A percentile compares a stretch with the other conserved stretches of the same genome.
Conservation (phyloP, 2,329 filamentous ascomycete genomes). For the Elsinoe necatrix region DNA sequence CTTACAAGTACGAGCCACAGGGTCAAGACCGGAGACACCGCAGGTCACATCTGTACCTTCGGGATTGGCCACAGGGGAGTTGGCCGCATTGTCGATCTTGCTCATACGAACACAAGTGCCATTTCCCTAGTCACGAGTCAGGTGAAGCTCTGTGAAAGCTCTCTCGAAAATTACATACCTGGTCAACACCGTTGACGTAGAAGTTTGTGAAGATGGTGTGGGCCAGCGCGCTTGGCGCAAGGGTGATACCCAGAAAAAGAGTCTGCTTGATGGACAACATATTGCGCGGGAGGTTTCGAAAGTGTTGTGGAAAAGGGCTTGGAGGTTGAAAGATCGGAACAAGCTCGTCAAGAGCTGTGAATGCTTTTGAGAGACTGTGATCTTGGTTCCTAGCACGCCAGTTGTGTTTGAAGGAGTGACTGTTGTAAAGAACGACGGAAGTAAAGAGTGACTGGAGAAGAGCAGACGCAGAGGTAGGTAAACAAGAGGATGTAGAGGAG, state of each 20-base stretch:
- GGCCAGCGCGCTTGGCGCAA: constrained; percentile 14
- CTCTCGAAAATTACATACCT: constrained; percentile 11
- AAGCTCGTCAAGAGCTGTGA: constrained; percentile 10
- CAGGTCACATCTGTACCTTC: constrained; percentile 59
- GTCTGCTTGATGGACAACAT: constrained; percentile 14
- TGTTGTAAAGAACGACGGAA: constrained; percentile 2
- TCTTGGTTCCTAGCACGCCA: constrained; percentile 9
- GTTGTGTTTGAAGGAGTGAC: constrained; percentile 4
- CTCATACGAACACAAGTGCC: constrained; percentile 65
- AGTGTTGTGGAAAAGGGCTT: neutral
- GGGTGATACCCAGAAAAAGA: constrained; percentile 7
- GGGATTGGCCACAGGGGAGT: constrained; percentile 50
- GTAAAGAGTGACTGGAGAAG: constrained; percentile 1
- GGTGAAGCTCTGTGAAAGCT: neutral
- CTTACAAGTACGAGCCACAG: constrained; percentile 44
- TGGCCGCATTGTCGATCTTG: constrained; percentile 43
- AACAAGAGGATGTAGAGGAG: neutral
- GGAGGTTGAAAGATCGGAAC: neutral
- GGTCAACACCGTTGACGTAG: constrained; percentile 52
- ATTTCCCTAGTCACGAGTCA: constrained; percentile 46
- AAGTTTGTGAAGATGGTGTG: constrained; percentile 59
- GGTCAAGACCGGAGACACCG: constrained; percentile 43
- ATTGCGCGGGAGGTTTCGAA: neutral
- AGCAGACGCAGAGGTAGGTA: constrained; percentile 5
- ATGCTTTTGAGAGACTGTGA: constrained; percentile 1